Conservation (phyloP, 2,329 filamentous ascomycete genomes). For the Penicillium sp. region DNA sequence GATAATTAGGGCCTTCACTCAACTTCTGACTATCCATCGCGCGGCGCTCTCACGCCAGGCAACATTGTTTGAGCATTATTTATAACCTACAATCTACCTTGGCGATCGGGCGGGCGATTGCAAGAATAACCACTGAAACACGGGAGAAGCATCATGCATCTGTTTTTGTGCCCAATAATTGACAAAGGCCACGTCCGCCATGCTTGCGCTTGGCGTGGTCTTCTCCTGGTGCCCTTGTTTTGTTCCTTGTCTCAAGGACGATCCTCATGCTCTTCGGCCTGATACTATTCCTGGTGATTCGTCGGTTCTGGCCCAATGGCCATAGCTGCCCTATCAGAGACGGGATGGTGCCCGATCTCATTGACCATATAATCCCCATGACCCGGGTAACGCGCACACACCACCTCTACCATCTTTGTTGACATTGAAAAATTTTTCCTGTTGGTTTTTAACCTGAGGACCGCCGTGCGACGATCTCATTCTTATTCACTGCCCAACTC, state of each 20-base stretch:
- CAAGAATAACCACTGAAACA: slow-evolving; percentile 3
- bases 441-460: slow-evolving; percentile 1
- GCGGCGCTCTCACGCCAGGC: not conserved
- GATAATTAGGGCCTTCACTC: not conserved
- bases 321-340: slow-evolving; percentile 22
- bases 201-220: slow-evolving; percentile 1
- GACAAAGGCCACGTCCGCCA: not conserved
- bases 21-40: not conserved
- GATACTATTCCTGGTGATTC: slow-evolving; percentile 22
- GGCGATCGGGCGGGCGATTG: not conserved
- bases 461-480: slow-evolving; percentile 4
- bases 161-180: slow-evolving; percentile 14
- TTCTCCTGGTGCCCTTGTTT: slow-evolving; percentile 3
- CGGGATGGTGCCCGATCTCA: slow-evolving; percentile 25
- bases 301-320: slow-evolving; percentile 21
- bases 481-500: slow-evolving; percentile 7
- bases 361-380: slow-evolving; percentile 19
- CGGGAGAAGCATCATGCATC: slow-evolving; percentile 5
- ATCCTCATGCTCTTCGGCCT: slow-evolving; percentile 12
- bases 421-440: slow-evolving; percentile 11
- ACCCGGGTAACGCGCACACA: slow-evolving; percentile 12
- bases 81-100: not conserved
- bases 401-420: slow-evolving; percentile 16
- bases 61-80: not conserved
- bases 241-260: slow-evolving; percentile 12